Evolutionary conservation across 495 filamentous ascomycete species (phyloP).

Genomic region (Neurospora pannonica): DNA sequence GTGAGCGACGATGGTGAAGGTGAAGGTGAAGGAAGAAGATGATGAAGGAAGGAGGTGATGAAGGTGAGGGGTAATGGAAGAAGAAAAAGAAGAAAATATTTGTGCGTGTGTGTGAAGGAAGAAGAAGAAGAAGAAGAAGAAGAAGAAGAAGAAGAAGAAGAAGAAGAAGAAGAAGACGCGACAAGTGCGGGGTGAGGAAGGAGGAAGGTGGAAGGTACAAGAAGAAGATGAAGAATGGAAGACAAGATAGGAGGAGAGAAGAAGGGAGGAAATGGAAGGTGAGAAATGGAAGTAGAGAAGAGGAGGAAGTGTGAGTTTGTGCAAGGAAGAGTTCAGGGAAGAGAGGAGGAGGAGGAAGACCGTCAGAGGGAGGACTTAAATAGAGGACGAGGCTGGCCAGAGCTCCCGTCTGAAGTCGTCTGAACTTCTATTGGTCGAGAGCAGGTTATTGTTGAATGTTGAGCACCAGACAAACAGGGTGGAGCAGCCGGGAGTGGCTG

Average conservation of each 20-base stretch:
- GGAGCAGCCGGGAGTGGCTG: constrained; percentile 7
- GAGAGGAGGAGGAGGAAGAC: not conserved
- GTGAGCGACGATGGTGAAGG: not conserved
- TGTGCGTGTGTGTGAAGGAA: not conserved
- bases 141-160: not conserved
- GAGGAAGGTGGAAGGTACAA: not conserved
- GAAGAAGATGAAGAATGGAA: not conserved
- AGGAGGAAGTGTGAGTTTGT: not conserved
- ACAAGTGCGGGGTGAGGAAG: not conserved
- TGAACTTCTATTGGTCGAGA: not conserved
- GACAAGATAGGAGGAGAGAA: not conserved
- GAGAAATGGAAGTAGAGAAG: not conserved
- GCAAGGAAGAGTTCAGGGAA: not conserved
- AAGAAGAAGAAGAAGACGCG: not conserved
- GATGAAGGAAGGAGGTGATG: not conserved
- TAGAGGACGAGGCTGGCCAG: not conserved
- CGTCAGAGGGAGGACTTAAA: not conserved
- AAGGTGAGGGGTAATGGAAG: not conserved
- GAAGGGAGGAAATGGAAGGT: not conserved
- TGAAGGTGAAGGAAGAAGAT: not conserved
- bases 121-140: not conserved
- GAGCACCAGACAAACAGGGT: not conserved
- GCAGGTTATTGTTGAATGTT: constrained; percentile 5
- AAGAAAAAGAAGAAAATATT: not conserved
- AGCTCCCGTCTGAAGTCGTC: not conserved